These are phyloP conservation scores for Dioscorea alata DNA, from an alignment of 106 monocot genomes.

Conservation along the genomic window DNA sequence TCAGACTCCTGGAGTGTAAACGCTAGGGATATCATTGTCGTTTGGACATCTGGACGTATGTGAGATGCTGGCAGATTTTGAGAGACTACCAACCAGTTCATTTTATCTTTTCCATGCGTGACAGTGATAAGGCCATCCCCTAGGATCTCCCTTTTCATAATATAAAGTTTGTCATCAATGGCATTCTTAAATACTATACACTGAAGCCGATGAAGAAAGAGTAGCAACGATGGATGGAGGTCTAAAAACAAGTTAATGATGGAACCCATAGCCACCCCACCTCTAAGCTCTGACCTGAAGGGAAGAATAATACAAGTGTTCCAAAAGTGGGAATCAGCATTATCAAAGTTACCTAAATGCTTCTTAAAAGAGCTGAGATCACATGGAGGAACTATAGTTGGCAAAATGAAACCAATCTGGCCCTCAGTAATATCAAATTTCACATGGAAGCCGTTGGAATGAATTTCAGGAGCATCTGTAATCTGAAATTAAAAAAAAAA, in stretches of 20 bases:
- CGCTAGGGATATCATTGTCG: slow-evolving; percentile 80
- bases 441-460: slow-evolving; percentile 84
- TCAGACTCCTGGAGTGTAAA: slow-evolving; percentile 75
- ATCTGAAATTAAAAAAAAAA: slow-evolving; percentile 33
- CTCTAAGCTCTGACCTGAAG: slow-evolving; percentile 53
- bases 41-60: slow-evolving; percentile 65
- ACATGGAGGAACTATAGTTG: slow-evolving; percentile 69
- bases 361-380: slow-evolving; percentile 31
- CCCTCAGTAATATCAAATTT: slow-evolving; percentile 93
- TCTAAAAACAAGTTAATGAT: slow-evolving; percentile 83
- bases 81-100: slow-evolving; percentile 86
- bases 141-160: slow-evolving; percentile 66
- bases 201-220: slow-evolving; percentile 74
- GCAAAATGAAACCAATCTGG: slow-evolving; percentile 96
- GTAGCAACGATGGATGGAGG: slow-evolving; percentile 88
- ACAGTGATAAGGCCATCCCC: slow-evolving; percentile 78
- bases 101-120: slow-evolving; percentile 68
- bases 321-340: slow-evolving; percentile 34
- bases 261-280: slow-evolving; percentile 38
- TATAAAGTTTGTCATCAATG: slow-evolving; percentile 44
- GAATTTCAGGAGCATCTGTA: slow-evolving; percentile 97
- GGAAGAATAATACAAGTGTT: slow-evolving; percentile 92
- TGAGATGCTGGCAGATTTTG: slow-evolving; percentile 39
- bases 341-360: slow-evolving; percentile 35
- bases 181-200: slow-evolving; percentile 82